These are phyloP conservation scores for Epichloe bromicola DNA, from an alignment of 2,329 filamentous ascomycete genomes.

Conservation along the genomic window DNA sequence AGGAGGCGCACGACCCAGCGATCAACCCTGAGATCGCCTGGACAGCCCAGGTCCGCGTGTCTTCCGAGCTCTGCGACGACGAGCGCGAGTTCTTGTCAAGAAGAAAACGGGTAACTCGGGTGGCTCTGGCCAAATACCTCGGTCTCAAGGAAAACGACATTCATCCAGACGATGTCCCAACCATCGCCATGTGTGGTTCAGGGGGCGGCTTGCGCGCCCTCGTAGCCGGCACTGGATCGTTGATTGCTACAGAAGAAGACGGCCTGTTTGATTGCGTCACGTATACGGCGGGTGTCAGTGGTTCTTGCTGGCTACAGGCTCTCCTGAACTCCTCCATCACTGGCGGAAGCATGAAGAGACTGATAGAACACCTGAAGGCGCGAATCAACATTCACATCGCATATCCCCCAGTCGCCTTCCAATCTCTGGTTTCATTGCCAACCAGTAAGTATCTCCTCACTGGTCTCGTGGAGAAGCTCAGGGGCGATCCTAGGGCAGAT, in stretches of 20 bases:
- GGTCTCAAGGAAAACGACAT: constrained; percentile 65
- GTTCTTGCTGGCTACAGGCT: constrained; percentile 88
- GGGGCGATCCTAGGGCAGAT: constrained; percentile 54
- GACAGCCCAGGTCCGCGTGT: constrained; percentile 71
- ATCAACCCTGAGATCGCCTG: constrained; percentile 79
- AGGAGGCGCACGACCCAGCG: constrained; percentile 71
- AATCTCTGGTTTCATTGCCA: constrained; percentile 70
- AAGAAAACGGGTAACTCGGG: constrained; percentile 53
- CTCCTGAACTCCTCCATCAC: constrained; percentile 67
- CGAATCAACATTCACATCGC: constrained; percentile 82
- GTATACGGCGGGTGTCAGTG: constrained; percentile 90
- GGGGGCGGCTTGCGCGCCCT: constrained; percentile 89
- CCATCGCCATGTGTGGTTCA: constrained; percentile 88
- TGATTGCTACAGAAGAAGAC: constrained; percentile 70
- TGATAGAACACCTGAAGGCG: constrained; percentile 77
- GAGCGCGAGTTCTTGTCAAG: constrained; percentile 63
- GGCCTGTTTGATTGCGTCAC: constrained; percentile 89
- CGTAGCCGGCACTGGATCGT: constrained; percentile 79
- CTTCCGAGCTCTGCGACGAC: constrained; percentile 66
- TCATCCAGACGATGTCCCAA: constrained; percentile 85
- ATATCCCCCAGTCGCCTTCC: constrained; percentile 79
- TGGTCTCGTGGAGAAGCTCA: constrained; percentile 82
- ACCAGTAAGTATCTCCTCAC: constrained; percentile 86
- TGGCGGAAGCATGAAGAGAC: constrained; percentile 48
- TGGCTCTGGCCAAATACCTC: constrained; percentile 72